A percentile compares a stretch with the other conserved stretches of the same genome.
Evolutionary conservation across 73 alveolate genomes (phyloP).

Genomic region (Diophrys sp.): DNA sequence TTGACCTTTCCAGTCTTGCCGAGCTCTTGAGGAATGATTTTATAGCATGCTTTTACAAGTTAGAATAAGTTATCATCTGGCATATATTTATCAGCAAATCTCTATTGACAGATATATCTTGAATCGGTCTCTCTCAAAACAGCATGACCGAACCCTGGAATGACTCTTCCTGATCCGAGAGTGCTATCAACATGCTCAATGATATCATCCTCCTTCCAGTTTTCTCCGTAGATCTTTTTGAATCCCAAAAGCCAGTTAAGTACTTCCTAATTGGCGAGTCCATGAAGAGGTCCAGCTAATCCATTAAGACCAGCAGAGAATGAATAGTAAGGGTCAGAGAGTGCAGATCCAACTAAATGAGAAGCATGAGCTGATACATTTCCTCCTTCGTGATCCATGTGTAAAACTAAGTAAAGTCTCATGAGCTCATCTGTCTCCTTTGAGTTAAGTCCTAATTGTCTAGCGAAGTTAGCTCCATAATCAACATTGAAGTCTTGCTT

Average conservation of each 20-base stretch:
- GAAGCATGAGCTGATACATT: slow-evolving; percentile 84
- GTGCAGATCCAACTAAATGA: slow-evolving; percentile 86
- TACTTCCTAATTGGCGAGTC: slow-evolving; percentile 90
- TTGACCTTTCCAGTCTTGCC: slow-evolving; percentile 58
- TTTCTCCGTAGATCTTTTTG: slow-evolving; percentile 60
- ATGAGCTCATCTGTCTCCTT: slow-evolving; percentile 66
- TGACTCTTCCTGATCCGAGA: slow-evolving; percentile 61
- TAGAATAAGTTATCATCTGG: slow-evolving; percentile 67
- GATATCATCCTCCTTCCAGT: slow-evolving; percentile 65
- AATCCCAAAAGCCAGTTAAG: slow-evolving; percentile 73
- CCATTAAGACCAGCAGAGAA: slow-evolving; percentile 85
- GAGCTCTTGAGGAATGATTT: slow-evolving; percentile 72
- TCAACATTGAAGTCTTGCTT: slow-evolving; percentile 24
- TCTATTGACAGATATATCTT: slow-evolving; percentile 62
- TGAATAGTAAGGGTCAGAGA: slow-evolving; percentile 84
- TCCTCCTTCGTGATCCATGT: slow-evolving; percentile 90
- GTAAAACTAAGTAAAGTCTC: slow-evolving; percentile 74
- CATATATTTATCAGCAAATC: slow-evolving; percentile 65
- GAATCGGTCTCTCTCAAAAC: slow-evolving; percentile 93
- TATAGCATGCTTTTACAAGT: slow-evolving; percentile 60
- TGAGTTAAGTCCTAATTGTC: slow-evolving; percentile 58
- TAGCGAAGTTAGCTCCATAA: slow-evolving; percentile 60
- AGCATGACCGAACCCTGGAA: slow-evolving; percentile 95
- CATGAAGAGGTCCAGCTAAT: slow-evolving; percentile 93
- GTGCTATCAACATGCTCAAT: slow-evolving; percentile 52